phyloP scores from a whole-genome alignment of 2,329 filamentous ascomycete genomes.

The Thielaviopsis euricoi region DNA sequence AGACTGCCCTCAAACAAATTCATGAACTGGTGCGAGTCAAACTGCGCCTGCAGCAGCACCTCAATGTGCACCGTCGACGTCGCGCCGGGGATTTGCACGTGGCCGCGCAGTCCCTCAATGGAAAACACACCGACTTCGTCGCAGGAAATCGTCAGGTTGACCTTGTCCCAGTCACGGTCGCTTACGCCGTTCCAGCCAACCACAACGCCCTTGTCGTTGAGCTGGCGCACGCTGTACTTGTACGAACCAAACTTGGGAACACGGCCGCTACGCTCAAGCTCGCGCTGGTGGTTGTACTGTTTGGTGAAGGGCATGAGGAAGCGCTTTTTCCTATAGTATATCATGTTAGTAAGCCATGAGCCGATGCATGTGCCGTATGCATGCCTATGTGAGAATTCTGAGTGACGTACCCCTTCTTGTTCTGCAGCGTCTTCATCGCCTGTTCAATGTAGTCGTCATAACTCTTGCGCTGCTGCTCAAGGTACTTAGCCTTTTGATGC shows the following conservation, averaged over 20 bases:
- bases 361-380: not conserved
- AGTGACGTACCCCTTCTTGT: slow-evolving; percentile 67
- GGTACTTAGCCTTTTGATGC: slow-evolving; percentile 74
- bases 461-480: slow-evolving; percentile 88
- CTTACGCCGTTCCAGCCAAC: slow-evolving; percentile 77
- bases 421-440: slow-evolving; percentile 91
- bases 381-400: no score
- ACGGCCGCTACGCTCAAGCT: slow-evolving; percentile 79
- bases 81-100: slow-evolving; percentile 90
- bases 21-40: slow-evolving; percentile 93
- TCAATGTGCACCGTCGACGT: slow-evolving; percentile 81
- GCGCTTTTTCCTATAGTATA: slow-evolving; percentile 52
- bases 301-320: slow-evolving; percentile 95
- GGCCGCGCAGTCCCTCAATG: slow-evolving; percentile 76
- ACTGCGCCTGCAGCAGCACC: slow-evolving; percentile 88
- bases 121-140: slow-evolving; percentile 91
- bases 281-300: slow-evolving; percentile 95
- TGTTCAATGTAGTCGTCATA: slow-evolving; percentile 99
- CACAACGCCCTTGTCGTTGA: slow-evolving; percentile 85
- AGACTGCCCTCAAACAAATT: slow-evolving; percentile 76
- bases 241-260: slow-evolving; percentile 95
- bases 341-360: slow-evolving; percentile 16
- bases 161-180: slow-evolving; percentile 73
- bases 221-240: slow-evolving; percentile 83
- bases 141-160: slow-evolving; percentile 86